Base-by-base conservation (phyloP, 768 basidiomycete species). In the Ramaria sp. region DNA sequence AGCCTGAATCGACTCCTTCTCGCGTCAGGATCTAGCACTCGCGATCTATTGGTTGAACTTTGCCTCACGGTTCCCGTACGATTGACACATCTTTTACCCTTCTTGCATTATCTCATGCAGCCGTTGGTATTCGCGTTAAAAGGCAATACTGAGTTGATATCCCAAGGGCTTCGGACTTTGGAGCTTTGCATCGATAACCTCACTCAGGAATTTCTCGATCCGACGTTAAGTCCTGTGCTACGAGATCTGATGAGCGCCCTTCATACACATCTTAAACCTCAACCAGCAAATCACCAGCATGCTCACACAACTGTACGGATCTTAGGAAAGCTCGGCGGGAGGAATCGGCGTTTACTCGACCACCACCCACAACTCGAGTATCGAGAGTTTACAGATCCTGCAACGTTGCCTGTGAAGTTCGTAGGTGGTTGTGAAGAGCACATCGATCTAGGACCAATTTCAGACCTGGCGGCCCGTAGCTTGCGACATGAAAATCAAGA, bases 101-200 rank as follows among this genome's bases (percentile, higher is more conserved):
- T 96, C 70, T 79, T 99, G 48, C 81, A 83, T 15, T 94, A 97
- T 63, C 76, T 99, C 55, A 97, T 98, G 94, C 88, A 91, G 60
- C 96, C 96, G 0, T 76, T 99, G 27, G 92, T 94, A 2, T 74
- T 94, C 48, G 93, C 96, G 7, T 71, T 99, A 50, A 81, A 85
- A 49, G 93, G 93, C 36, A 81, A 79, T 37, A 79, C 84, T 5
- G 96, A 99, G 52, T 80, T 96, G 44, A 87, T 97, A 52, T 85
- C 91, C 22, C 96, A 99, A 71, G 96, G 96, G 43, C 72, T 99
- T 24, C 81, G 96, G 5, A 99, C 96, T 0, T 78, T 99, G 56
- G 96, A 99, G 67, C 76, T 99, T n/a, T 98, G 95, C 70, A 95
- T 98, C 63, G 96, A 99, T 71, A 99, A 98, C 65, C 78, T 99